Conservation (phyloP, 305 asterid genomes). For the Fraxinus greggii region DNA sequence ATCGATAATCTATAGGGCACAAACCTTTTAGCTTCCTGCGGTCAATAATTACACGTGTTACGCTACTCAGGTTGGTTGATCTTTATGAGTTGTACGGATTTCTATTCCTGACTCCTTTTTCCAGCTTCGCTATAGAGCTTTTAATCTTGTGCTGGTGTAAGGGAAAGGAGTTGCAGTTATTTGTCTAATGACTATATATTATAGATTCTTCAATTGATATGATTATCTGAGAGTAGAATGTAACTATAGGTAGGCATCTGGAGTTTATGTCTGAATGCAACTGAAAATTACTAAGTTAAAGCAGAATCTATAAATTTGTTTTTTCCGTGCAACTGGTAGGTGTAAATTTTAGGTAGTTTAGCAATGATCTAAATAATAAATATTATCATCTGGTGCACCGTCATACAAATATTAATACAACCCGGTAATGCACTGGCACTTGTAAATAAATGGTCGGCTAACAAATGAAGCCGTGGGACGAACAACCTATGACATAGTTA, state of each 20-base stretch:
- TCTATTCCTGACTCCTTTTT: not conserved
- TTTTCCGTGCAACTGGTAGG: not conserved
- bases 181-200: not conserved
- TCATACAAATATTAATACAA: not conserved
- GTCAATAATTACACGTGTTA: not conserved
- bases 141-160: not conserved
- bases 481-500: not conserved
- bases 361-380: not conserved
- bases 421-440: not conserved
- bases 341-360: not conserved
- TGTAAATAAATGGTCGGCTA: not conserved
- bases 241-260: not conserved
- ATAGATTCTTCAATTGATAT: not conserved
- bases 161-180: not conserved
- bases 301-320: not conserved
- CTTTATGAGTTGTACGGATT: not conserved
- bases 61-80: not conserved
- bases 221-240: not conserved
- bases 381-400: not conserved
- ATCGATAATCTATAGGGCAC: not conserved
- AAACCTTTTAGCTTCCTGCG: not conserved
- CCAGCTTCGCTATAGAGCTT: not conserved
- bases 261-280: not conserved
- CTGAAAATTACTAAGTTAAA: not conserved
- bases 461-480: not conserved